These are phyloP conservation scores for Fusarium udum DNA, from an alignment of 2,329 filamentous ascomycete species.

Conservation along the genomic window DNA sequence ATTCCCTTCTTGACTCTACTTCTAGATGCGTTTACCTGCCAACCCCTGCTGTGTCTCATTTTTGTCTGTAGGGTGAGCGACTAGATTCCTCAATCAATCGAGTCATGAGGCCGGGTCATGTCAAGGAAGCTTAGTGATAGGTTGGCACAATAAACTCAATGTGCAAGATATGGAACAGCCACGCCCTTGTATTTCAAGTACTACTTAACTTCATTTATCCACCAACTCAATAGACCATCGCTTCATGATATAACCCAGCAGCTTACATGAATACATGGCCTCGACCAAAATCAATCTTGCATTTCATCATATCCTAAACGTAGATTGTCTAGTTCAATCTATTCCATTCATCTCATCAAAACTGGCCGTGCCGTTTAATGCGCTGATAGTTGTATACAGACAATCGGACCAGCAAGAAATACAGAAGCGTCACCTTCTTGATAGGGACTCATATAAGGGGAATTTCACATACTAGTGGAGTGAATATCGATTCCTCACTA, in stretches of 20 bases:
- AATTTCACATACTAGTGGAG: rapidly evolving
- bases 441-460: not conserved
- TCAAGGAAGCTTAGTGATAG: rapidly evolving
- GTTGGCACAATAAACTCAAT: rapidly evolving
- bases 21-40: rapidly evolving
- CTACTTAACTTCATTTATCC: too few species aligned
- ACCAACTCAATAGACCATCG: not conserved
- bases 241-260: too few species aligned
- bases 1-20: too few species aligned
- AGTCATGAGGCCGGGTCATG: too few species aligned
- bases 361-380: conserved; percentile 51
- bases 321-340: not conserved
- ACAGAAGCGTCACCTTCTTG: not conserved
- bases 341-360: too few species aligned
- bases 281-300: rapidly evolving
- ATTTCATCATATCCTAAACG: not conserved
- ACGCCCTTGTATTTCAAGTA: too few species aligned
- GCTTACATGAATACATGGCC: rapidly evolving
- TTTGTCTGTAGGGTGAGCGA: not conserved
- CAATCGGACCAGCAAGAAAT: not conserved
- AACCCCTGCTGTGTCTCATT: not conserved
- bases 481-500: not conserved
- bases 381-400: conserved; percentile 38
- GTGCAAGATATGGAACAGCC: not conserved
- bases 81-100: too few species aligned